phyloP scores from a whole-genome alignment of 2,329 filamentous ascomycete genomes.

The Stagonosporopsis cucurbitacearum region DNA sequence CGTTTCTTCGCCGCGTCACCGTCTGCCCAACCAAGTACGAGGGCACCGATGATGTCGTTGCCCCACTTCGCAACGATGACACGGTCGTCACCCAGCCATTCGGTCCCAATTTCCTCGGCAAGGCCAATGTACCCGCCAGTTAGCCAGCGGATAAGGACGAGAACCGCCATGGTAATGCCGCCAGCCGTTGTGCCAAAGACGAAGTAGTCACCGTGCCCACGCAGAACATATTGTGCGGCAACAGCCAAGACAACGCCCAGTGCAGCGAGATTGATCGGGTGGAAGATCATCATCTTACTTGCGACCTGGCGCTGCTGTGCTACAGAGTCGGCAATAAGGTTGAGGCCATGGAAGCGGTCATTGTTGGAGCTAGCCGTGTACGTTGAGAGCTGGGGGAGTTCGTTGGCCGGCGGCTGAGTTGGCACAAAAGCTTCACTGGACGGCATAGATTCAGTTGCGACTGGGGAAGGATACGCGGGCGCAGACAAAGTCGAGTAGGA shows the following conservation, averaged over 20 bases:
- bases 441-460: conserved; percentile 47
- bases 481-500: conserved; percentile 54
- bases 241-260: conserved; percentile 50
- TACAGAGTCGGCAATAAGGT: conserved; percentile 79
- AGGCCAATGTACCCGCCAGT: conserved; percentile 67
- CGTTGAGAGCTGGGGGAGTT: conserved; percentile 66
- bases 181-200: conserved; percentile 64
- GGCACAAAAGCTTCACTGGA: conserved; percentile 39
- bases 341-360: conserved; percentile 72
- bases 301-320: conserved; percentile 80
- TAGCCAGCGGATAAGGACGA: conserved; percentile 66
- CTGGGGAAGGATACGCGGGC: conserved; percentile 43
- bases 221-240: conserved; percentile 50
- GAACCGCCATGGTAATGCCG: conserved; percentile 67
- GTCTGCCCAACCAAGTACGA: conserved; percentile 71
- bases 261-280: conserved; percentile 47
- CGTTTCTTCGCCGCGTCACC: conserved; percentile 53
- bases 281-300: conserved; percentile 60
- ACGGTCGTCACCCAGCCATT: conserved; percentile 63
- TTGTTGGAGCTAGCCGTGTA: conserved; percentile 57
- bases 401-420: conserved; percentile 27
- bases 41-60: conserved; percentile 71
- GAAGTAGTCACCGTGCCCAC: conserved; percentile 58
- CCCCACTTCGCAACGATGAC: conserved; percentile 71
- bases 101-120: conserved; percentile 67